Evolutionary conservation across 2,329 filamentous ascomycete species (phyloP).

Genomic region (Colletotrichum tabaci): DNA sequence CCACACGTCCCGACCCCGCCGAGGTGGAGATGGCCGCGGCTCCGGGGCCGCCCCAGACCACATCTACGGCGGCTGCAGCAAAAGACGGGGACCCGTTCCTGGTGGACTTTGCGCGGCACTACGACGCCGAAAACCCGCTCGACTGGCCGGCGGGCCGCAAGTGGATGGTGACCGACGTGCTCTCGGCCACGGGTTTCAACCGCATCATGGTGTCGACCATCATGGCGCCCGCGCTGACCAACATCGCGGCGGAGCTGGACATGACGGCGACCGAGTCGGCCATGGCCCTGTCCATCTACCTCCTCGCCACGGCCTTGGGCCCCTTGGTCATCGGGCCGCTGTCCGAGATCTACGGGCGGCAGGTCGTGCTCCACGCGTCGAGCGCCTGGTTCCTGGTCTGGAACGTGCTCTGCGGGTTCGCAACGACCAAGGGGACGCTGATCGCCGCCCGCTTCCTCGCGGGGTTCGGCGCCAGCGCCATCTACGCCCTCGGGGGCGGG

Average conservation of each 20-base stretch:
- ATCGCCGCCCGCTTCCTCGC: slow-evolving; percentile 63
- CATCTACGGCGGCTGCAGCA: background rate
- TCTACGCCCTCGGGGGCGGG: slow-evolving; percentile 62
- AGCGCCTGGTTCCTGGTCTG: slow-evolving; percentile 67
- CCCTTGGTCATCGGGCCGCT: slow-evolving; percentile 60
- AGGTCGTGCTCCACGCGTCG: slow-evolving; percentile 57
- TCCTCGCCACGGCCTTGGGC: slow-evolving; percentile 60
- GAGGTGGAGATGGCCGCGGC: background rate
- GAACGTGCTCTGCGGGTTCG: slow-evolving; percentile 61
- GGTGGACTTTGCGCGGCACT: slow-evolving; percentile 45
- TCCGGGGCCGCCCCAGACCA: background rate
- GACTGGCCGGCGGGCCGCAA: slow-evolving; percentile 59
- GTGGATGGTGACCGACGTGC: slow-evolving; percentile 64
- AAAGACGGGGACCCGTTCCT: slow-evolving; percentile 10
- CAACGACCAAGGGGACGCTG: slow-evolving; percentile 55
- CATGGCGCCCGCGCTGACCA: slow-evolving; percentile 64
- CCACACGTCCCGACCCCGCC: background rate
- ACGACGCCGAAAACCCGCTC: slow-evolving; percentile 55
- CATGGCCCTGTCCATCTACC: slow-evolving; percentile 62
- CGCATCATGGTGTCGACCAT: slow-evolving; percentile 67
- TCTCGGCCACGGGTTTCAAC: slow-evolving; percentile 66
- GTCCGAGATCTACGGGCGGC: slow-evolving; percentile 65
- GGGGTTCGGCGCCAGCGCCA: slow-evolving; percentile 63
- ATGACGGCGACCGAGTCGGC: slow-evolving; percentile 64
- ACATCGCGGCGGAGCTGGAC: slow-evolving; percentile 65